Evolutionary conservation across 2,329 filamentous ascomycete species (phyloP), one percentile per base, ranked within the genome.

Genomic region (Exophiala calicioides): DNA sequence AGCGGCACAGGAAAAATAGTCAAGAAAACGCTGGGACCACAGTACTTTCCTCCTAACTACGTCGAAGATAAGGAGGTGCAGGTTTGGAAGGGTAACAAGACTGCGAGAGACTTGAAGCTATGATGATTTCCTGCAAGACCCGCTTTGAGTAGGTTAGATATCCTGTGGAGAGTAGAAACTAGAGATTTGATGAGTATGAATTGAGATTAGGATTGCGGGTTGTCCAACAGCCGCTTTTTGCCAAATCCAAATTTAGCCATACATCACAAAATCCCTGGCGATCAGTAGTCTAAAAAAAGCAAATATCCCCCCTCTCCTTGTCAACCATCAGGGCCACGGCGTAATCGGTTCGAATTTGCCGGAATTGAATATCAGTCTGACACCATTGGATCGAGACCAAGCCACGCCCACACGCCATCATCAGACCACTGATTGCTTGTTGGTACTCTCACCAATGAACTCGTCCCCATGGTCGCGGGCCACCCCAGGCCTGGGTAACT

Each of bases 1-100:
- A 70, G 67, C 16, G 67, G 59, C 0, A 76, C 72, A 1, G 72
- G 72, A 0, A 77, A 77, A 58, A 70, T 77, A n/a, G 66, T 72
- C 45, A 77, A 77, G 62, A 76, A 75, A 58, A 57, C 65, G 2
- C 55, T 72, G n/a, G 65, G 69, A 0, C 67, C 67, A 7, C 49
- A 55, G 23, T 70, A 63, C 60, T 73, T 74, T 41, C 53, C 53
- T 23, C 63, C 66, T 0, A 58, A 59, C 27, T 67, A 64, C 49
- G 30, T 29, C 6, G 45, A 58, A 2, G 47, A 60, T 21, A 45
- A 52, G 12, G 62, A 57, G 4, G 56, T 67, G 9, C 63, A 66
- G 36, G 50, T 63, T 1, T 66, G 62, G 63, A 55, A 32, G 10
- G 59, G 51, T 21, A 51, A 46, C 15, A 51, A 38, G 9, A 27